phyloP scores from a whole-genome alignment of 148 eudicot genomes.

The Rhododendron mucronatum region DNA sequence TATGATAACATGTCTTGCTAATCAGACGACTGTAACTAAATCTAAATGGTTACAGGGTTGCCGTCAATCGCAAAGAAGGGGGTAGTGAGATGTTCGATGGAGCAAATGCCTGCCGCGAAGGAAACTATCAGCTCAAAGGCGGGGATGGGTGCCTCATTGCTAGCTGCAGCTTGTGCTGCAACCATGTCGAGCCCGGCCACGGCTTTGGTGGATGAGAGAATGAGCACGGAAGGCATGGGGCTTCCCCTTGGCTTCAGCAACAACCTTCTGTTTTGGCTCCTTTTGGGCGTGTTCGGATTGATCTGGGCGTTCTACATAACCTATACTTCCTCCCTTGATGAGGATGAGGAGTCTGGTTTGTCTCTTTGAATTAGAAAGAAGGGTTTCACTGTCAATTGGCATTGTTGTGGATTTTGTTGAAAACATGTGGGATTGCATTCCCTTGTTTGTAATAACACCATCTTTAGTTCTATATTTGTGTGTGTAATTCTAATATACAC shows the following conservation, averaged over 20 bases:
- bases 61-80: conserved; percentile 68
- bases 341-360: conserved; percentile 95
- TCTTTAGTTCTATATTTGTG: neutral
- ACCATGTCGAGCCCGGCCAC: conserved; percentile 71
- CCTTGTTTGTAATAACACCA: neutral
- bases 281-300: conserved; percentile 69
- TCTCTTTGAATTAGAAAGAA: conserved; percentile 46
- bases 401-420: neutral
- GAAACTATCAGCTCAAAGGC: conserved; percentile 18
- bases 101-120: conserved; percentile 35
- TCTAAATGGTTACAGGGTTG: conserved; percentile 39
- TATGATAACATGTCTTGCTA: neutral
- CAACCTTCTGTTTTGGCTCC: conserved; percentile 90
- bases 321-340: conserved; percentile 70
- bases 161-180: conserved; percentile 39
- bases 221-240: conserved; percentile 98
- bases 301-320: conserved; percentile 76
- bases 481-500: neutral
- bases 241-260: conserved; percentile 95
- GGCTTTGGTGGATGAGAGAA: conserved; percentile 95
- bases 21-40: neutral
- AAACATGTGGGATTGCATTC: neutral
- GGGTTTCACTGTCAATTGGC: neutral
- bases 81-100: conserved; percentile 64
- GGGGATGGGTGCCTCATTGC: conserved; percentile 29